Evolutionary conservation across 768 basidiomycete species (phyloP), one percentile per base, ranked within the genome.

Genomic region (Sistotremastrum niveocremeum): DNA sequence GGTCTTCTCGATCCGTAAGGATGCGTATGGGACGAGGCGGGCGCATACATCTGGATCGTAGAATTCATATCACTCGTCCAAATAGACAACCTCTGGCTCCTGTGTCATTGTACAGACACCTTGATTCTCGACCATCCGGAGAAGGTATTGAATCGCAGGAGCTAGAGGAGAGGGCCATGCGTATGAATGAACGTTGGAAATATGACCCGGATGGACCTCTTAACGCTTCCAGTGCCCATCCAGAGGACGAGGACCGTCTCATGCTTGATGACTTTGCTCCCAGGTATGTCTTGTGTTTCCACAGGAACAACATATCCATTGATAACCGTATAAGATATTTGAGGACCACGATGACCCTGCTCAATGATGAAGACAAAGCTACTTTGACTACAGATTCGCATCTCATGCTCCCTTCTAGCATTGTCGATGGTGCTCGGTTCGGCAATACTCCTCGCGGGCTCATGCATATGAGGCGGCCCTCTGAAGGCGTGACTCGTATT

Each of bases 21-120:
- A 55, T 82, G 41, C 82, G 94, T 6, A 62, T 73, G 47, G 90
- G 90, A 1, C 84, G 94, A 46, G 86, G 84, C 34, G 93, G 93
- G 3, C 75, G 86, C 31, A 58, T 80, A 9, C 66, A 78, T 51
- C 54, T 94, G 11, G 90, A 95, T 63, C 74, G 94, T 42, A 75
- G 81, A 20, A 37, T 61, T 66, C 47, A 52, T 62, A 9, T 54
- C 57, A 46, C 37, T 49, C 44, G 12, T 28, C 46, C 41, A 29
- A 54, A 48, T 28, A 49, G 38, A 29, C 47, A 34, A 34, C 7
- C 8, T 35, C 5, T 46, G 38, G 8, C 40, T 48, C 32, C 47
- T 36, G n/a, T 34, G 49, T 44, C 41, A 43, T 52, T 39, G 48
- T 49, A 3, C 46, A 48, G 31, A 49, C 52, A 40, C 46, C 38